These are phyloP conservation scores for Cicer chorassanicum DNA, from an alignment of 306 rosid species.

Conservation along the genomic window DNA sequence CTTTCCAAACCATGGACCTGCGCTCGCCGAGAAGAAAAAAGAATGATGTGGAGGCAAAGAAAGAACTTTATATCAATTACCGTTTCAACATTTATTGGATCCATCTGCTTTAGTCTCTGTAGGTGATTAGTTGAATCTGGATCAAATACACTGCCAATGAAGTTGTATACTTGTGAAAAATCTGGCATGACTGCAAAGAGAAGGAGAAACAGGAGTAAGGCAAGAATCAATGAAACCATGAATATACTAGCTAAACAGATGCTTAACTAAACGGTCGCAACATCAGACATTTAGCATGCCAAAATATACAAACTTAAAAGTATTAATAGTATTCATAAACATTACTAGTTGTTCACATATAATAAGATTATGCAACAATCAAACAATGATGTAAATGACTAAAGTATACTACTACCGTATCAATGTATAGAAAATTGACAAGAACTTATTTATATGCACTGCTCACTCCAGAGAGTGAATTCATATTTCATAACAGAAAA, in stretches of 20 bases:
- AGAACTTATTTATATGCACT: not conserved
- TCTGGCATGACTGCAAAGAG: constrained; percentile 74
- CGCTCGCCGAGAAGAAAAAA: not conserved
- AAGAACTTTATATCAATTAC: constrained; percentile 53
- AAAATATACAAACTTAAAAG: not conserved
- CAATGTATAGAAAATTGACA: not conserved
- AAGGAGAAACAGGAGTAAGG: constrained; percentile 37
- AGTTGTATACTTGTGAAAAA: constrained; percentile 80
- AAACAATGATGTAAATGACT: constrained; percentile 28
- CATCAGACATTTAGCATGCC: not conserved
- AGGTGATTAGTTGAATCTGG: constrained; percentile 68
- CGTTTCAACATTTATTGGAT: constrained; percentile 81
- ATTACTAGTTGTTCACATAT: not conserved
- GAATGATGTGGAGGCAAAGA: not conserved
- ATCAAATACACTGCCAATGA: constrained; percentile 89
- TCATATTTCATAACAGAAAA: not conserved
- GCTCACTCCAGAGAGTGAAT: constrained; percentile 4
- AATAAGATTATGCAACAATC: constrained; percentile 8
- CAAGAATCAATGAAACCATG: constrained; percentile 33
- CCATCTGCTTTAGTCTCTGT: constrained; percentile 78
- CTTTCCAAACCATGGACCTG: constrained; percentile 15
- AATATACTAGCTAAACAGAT: not conserved
- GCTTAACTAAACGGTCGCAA: constrained; percentile 19
- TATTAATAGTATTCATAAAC: not conserved
- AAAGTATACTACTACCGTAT: not conserved